A percentile compares a stretch with the other conserved stretches of the same genome.
Evolutionary conservation across 768 basidiomycete genomes (phyloP).

Genomic region (Auricularia cornea): DNA sequence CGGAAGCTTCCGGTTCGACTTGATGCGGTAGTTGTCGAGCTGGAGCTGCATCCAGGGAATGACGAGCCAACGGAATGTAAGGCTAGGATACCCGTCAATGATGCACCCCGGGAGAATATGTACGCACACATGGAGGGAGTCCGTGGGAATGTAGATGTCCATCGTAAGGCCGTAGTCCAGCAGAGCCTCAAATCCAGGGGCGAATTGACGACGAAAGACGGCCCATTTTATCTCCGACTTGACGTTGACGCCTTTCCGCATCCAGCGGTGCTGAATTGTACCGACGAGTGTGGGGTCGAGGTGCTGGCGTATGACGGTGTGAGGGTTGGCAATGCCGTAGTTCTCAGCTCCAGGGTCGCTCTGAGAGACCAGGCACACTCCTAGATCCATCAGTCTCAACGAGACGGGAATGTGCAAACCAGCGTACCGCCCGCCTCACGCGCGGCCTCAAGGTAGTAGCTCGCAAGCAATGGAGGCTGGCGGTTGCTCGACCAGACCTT

Average conservation of each 20-base stretch:
- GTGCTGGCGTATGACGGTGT: constrained; percentile 30
- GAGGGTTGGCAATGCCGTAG: constrained; percentile 36
- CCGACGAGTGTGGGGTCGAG: constrained; percentile 33
- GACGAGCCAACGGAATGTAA: constrained; percentile 33
- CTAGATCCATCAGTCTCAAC: neutral
- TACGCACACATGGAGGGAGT: neutral
- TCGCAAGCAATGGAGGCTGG: constrained; percentile 9
- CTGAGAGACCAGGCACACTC: constrained; percentile 32
- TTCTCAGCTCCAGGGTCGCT: constrained; percentile 39
- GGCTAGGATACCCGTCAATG: constrained; percentile 13
- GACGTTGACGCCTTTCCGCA: constrained; percentile 26
- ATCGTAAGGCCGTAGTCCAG: constrained; percentile 24
- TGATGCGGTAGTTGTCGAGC: constrained; percentile 22
- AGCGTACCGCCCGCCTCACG: no score
- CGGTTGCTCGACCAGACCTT: constrained; percentile 15
- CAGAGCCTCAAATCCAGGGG: constrained; percentile 28
- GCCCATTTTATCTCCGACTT: constrained; percentile 34
- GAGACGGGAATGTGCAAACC: no score
- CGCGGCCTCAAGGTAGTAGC: constrained; percentile 5
- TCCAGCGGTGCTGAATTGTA: no score
- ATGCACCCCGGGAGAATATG: neutral
- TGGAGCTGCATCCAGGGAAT: constrained; percentile 36
- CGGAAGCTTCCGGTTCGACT: constrained; percentile 16
- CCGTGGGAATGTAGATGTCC: constrained; percentile 8
- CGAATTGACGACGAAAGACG: constrained; percentile 17